Conservation (phyloP, 2,329 filamentous ascomycete species). For the Chaetomiaceae sp. region DNA sequence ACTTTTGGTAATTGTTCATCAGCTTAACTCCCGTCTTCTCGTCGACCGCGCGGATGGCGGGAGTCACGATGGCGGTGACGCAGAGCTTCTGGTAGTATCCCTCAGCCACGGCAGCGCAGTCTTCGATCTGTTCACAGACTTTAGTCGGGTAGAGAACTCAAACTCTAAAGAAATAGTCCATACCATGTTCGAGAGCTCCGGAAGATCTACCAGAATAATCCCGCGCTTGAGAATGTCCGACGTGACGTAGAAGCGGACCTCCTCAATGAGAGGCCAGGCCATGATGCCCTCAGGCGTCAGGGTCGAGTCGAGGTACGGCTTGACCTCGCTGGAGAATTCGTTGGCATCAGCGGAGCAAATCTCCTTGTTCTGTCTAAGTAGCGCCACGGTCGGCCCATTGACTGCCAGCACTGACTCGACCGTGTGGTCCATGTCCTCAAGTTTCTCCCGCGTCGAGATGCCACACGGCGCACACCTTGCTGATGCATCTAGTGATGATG, state of each 20-base stretch:
- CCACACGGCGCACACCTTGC: constrained; percentile 5
- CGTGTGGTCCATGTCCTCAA: background rate
- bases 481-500: background rate
- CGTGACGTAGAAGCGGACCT: constrained; percentile 15
- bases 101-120: constrained; percentile 10
- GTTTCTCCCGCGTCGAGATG: background rate
- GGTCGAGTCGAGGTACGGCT: constrained; percentile 16
- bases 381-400: background rate
- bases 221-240: constrained; percentile 11
- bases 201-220: constrained; percentile 13
- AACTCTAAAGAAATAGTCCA: background rate
- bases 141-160: background rate
- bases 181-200: constrained; percentile 10
- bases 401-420: background rate
- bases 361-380: background rate
- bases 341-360: constrained; percentile 1
- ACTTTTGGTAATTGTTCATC: constrained; percentile 12
- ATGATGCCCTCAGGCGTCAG: background rate
- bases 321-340: constrained; percentile 5
- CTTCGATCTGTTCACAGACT: background rate
- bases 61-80: constrained; percentile 12
- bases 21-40: constrained; percentile 12
- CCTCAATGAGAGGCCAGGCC: constrained; percentile 14
- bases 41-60: constrained; percentile 11
- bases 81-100: constrained; percentile 5